A percentile compares a stretch with the other conserved stretches of the same genome.
Evolutionary conservation across 768 basidiomycete species (phyloP).

Genomic region (Suillus weaverae): DNA sequence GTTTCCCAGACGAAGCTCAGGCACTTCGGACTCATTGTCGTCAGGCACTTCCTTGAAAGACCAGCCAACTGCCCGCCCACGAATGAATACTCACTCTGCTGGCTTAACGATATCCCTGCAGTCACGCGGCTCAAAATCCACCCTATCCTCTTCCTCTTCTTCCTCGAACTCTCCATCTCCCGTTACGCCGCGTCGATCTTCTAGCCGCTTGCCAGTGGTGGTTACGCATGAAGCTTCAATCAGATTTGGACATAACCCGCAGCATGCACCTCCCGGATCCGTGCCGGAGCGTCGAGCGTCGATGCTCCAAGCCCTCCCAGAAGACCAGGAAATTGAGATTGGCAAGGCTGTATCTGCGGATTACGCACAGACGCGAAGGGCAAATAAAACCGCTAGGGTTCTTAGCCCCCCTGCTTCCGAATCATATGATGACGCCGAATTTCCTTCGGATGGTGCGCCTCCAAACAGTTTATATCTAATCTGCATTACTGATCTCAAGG

Average conservation of each 20-base stretch:
- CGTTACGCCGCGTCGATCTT: conserved; percentile 15
- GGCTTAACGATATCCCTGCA: conserved; percentile 9
- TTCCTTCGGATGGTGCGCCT: not conserved
- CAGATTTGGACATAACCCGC: conserved; percentile 32
- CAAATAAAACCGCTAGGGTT: conserved; percentile 20
- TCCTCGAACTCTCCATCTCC: conserved; percentile 28
- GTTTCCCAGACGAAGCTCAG: conserved; percentile 1
- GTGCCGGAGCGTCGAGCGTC: conserved; percentile 19
- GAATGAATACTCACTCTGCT: conserved; percentile 6
- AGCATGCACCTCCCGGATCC: conserved; percentile 11
- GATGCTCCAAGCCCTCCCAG: conserved; percentile 49
- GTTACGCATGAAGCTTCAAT: conserved; percentile 24
- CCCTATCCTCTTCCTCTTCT: conserved; percentile 24
- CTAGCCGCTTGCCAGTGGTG: conserved; percentile 22
- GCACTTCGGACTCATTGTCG: conserved; percentile 27
- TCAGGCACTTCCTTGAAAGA: conserved; percentile 20
- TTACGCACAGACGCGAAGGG: conserved; percentile 16
- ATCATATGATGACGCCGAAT: conserved; percentile 10
- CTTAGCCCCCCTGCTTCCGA: conserved; percentile 18
- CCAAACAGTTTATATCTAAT: not conserved
- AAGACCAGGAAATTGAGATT: conserved; percentile 43
- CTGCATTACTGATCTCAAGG: conserved; percentile 12
- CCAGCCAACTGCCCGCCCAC: conserved; percentile 10
- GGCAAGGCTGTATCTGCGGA: not conserved
- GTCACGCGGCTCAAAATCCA: conserved; percentile 26